Evolutionary conservation across 2,329 filamentous ascomycete species (phyloP).

Genomic region (Talaromyces sp.): DNA sequence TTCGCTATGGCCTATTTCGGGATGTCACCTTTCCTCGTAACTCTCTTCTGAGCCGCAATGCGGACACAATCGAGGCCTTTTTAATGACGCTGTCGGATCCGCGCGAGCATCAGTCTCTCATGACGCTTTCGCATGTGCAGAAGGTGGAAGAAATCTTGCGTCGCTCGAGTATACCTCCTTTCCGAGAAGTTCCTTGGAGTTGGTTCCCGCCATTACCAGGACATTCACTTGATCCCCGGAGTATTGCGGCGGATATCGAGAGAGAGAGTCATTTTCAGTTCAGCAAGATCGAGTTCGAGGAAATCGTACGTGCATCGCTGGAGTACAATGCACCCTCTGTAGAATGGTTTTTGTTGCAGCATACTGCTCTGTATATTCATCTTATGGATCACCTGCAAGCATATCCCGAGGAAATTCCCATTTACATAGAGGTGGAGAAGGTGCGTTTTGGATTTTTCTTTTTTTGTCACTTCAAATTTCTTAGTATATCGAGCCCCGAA

Average conservation of each 20-base stretch:
- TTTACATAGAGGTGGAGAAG: constrained; percentile 42
- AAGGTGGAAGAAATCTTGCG: constrained; percentile 45
- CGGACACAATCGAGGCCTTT: constrained; percentile 36
- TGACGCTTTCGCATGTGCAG: constrained; percentile 37
- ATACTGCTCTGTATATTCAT: constrained; percentile 39
- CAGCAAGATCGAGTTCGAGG: constrained; percentile 41
- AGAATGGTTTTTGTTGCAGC: constrained; percentile 44
- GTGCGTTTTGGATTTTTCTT: constrained; percentile 26
- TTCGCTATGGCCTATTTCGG: constrained; percentile 42
- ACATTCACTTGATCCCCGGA: constrained; percentile 21
- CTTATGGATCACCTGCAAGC: constrained; percentile 35
- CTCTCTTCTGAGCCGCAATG: constrained; percentile 37
- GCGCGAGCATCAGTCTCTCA: constrained; percentile 28
- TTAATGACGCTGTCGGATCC: constrained; percentile 32
- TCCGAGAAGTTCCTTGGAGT: constrained; percentile 34
- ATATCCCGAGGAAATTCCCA: constrained; percentile 33
- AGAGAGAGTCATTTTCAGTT: constrained; percentile 46
- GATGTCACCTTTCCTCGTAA: constrained; percentile 40
- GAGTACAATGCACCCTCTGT: constrained; percentile 38
- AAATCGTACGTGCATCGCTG: constrained; percentile 43
- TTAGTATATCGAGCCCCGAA: not conserved
- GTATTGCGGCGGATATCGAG: constrained; percentile 40
- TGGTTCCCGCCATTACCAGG: constrained; percentile 38
- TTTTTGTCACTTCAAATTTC: not conserved
- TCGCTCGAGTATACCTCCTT: constrained; percentile 29